Base-by-base conservation (phyloP, 768 basidiomycete species). In the Amanita rubescens region DNA sequence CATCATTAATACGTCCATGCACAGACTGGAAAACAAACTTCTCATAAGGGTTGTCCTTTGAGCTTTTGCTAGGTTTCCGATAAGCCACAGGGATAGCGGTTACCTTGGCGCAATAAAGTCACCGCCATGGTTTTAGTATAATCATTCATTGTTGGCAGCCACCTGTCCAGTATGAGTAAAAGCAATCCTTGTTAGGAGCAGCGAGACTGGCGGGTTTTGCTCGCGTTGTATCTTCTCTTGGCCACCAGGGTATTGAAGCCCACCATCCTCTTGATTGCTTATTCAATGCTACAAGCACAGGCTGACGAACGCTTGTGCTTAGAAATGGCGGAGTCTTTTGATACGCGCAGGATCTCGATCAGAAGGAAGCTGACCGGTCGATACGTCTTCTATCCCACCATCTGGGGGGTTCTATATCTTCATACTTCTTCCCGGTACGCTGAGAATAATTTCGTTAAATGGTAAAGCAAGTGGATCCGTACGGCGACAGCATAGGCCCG, bases 61-160 rank as follows among this genome's bases (percentile, higher is more conserved):
- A 82, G 20, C 80, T 78, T 65, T 98, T 98, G 55, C 79, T 82
- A 12, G 89, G 88, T 68, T 99, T 99, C 56, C 79, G 74, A n/a
- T 80, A 79, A 6, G 79, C 73, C 0, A 87, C 81, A 3, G 92
- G 92, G 37, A 98, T 87, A 49, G 79, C 42, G 97, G 75, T 57
- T 93, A 82, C 0, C 96, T 96, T 27, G 91, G 87, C 1, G 94
- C 95, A 55, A 97, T 82, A 64, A 90, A 97, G 41, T 90, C 83
- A 43, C 83, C 89, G 57, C 98, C 95, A 24, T 86, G 84, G 61
- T 93, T 94, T 63, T 95, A 87, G 66, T 91, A 99, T 20, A 74
- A 75, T 83, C 94, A 98, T 10, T 76, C 75, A 49, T 76, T 77
- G 56, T 83, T 82, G 8, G 74, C 75, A 0, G 88, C 81, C 15